Evolutionary conservation across 495 filamentous ascomycete species (phyloP).

Genomic region (Hypoxylon rickii): DNA sequence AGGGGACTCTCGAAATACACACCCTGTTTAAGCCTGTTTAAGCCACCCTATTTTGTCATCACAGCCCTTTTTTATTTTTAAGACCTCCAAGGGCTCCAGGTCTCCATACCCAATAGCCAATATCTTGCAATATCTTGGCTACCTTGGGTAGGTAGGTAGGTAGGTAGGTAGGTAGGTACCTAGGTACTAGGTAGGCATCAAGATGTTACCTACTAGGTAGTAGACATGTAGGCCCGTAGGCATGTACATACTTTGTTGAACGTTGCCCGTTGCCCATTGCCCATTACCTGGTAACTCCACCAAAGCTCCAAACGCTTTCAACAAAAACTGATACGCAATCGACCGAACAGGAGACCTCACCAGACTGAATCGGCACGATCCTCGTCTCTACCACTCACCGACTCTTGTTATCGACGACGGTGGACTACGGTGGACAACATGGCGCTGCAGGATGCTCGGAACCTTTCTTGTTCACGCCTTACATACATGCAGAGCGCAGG

Average conservation of each 20-base stretch:
- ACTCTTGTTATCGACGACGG: constrained; percentile 16
- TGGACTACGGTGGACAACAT: constrained; percentile 17
- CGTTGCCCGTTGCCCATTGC: constrained; percentile 15
- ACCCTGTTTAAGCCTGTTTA: constrained; percentile 26
- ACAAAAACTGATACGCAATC: constrained; percentile 9
- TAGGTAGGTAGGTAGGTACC: too few relatives aligned
- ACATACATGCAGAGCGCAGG: constrained; percentile 34
- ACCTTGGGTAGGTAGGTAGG: too few relatives aligned
- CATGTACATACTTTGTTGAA: constrained; percentile 27
- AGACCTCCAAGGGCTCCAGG: background rate
- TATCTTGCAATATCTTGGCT: constrained; percentile 7
- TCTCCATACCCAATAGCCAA: constrained; percentile 31
- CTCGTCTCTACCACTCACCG: constrained; percentile 31
- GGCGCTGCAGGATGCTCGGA: constrained; percentile 27
- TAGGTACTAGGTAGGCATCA: too few relatives aligned
- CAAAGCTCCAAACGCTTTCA: constrained; percentile 21
- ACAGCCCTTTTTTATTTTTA: constrained; percentile 11
- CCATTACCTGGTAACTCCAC: constrained; percentile 18
- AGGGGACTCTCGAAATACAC: constrained; percentile 13
- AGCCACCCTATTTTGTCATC: constrained; percentile 28
- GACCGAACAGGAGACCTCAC: constrained; percentile 15
- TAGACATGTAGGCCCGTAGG: too few relatives aligned
- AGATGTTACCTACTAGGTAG: too few relatives aligned
- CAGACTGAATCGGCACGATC: constrained; percentile 27
- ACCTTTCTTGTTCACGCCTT: constrained; percentile 30